Conservation (phyloP, 2,329 filamentous ascomycete species). For the Monosporascus ibericus region DNA sequence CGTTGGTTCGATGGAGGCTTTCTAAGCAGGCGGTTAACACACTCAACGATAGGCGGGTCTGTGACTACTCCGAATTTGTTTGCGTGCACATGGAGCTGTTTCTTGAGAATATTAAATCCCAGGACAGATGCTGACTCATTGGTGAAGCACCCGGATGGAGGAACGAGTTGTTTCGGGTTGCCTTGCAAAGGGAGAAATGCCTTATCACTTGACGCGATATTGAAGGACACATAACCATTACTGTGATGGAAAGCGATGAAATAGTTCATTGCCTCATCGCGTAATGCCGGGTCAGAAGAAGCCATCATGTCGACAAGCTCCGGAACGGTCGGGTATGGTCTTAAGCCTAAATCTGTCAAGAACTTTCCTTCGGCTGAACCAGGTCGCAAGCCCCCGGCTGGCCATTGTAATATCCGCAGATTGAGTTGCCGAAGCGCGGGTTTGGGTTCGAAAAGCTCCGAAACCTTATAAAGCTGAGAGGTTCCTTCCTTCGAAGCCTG, state of each 20-base stretch:
- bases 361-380: conserved; percentile 69
- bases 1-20: conserved; percentile 62
- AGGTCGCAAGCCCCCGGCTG: conserved; percentile 60
- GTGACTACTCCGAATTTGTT: conserved; percentile 76
- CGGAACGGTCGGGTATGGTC: conserved; percentile 60
- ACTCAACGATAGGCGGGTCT: conserved; percentile 73
- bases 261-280: conserved; percentile 70
- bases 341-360: conserved; percentile 65
- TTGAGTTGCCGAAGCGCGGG: conserved; percentile 62
- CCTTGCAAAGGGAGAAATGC: conserved; percentile 70
- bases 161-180: conserved; percentile 57
- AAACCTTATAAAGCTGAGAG: conserved; percentile 59
- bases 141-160: conserved; percentile 73
- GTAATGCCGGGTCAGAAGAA: conserved; percentile 49
- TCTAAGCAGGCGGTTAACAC: conserved; percentile 65
- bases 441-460: conserved; percentile 76
- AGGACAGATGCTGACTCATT: conserved; percentile 72
- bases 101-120: conserved; percentile 71
- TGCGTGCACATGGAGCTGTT: conserved; percentile 74
- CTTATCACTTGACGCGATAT: conserved; percentile 47
- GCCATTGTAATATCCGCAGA: conserved; percentile 78
- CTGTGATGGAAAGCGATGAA: conserved; percentile 74
- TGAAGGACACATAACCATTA: conserved; percentile 66
- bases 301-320: conserved; percentile 77
- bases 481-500: conserved; percentile 48